Conservation (phyloP, 2,329 filamentous ascomycete genomes). For the Cyphellophora attinorum region DNA sequence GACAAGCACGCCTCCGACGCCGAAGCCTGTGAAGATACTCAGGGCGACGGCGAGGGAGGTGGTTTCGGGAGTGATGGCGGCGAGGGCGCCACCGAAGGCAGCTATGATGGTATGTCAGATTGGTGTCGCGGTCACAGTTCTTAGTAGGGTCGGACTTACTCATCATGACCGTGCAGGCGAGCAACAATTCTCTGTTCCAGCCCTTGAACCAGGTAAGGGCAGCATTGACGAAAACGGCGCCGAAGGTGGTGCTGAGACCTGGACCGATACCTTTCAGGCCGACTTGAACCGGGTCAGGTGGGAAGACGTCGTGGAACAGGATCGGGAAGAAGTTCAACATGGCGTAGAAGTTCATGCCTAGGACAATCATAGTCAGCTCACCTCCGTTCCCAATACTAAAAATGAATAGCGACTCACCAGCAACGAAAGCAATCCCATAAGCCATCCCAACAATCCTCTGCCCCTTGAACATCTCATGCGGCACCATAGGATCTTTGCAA, state of each 20-base stretch:
- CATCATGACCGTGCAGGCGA: conserved; percentile 9
- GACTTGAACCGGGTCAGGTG: conserved; percentile 12
- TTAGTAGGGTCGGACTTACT: conserved; percentile 11
- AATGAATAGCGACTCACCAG: not conserved
- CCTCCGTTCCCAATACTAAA: too few species aligned
- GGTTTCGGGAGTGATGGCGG: conserved; percentile 4
- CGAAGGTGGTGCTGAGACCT: conserved; percentile 10
- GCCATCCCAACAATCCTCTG: conserved; percentile 13
- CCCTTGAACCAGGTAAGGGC: conserved; percentile 11
- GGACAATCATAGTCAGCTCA: too few species aligned
- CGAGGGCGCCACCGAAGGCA: conserved; percentile 7
- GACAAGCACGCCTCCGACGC: conserved; percentile 8
- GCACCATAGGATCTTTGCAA: conserved; percentile 13
- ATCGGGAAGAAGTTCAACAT: conserved; percentile 15
- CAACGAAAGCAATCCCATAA: conserved; percentile 12
- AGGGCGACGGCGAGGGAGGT: conserved; percentile 2
- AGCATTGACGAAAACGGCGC: conserved; percentile 12
- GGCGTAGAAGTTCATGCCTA: conserved; percentile 16
- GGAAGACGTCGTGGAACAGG: conserved; percentile 7
- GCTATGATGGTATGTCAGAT: conserved; percentile 3
- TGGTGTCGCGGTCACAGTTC: too few species aligned
- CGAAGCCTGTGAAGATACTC: conserved; percentile 3
- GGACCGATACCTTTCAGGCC: conserved; percentile 10
- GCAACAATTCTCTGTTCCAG: conserved; percentile 9
- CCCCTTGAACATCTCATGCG: conserved; percentile 12